Evolutionary conservation across 768 basidiomycete genomes (phyloP), one percentile per base, ranked within the genome.

Genomic region (Leccinum olivaceopallidum): DNA sequence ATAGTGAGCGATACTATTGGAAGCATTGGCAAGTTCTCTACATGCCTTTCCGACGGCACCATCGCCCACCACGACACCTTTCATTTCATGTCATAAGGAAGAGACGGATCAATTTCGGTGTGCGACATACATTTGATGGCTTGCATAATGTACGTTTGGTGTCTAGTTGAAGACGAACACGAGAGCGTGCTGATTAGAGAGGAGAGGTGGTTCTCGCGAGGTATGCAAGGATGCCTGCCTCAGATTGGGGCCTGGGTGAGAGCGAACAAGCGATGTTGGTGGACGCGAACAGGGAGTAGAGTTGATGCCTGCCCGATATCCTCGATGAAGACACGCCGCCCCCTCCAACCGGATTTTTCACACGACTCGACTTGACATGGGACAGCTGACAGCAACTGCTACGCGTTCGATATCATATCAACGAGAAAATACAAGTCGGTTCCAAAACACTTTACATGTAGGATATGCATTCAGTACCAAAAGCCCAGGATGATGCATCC

Each of bases 61-160:
- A 81, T 98, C 95, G 72, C 95, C 95, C 56, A 98, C 95, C 71
- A 98, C 95, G 77, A 98, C 95, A 83, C 94, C 95, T 96, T 73
- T 53, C 53, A 48, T 53, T 63, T 70, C 62, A 67, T 60, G 48
- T 60, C 30, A 60, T 69, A 75, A 68, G 81, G 78, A 71, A 65
- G 61, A 58, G 54, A 68, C 57, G 55, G 59, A 58, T 54, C 47
- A 58, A 57, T 53, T 32, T 55, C 42, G 9, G 10, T 53, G 55
- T 34, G 57, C n/a, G 58, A 78, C 86, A 63, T 68, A 92, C 92
- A 94, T 84, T 94, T 94, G 72, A 94, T 94, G 73, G 92, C 89
- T 81, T 94, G 91, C 92, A 94, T 94, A 68, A 56, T 64, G 65
- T 53, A 54, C 47, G 60, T 60, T 34, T 63, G 59, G 57, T 1